phyloP scores from a whole-genome alignment of 441 rosid species.

The Melastoma candidum region DNA sequence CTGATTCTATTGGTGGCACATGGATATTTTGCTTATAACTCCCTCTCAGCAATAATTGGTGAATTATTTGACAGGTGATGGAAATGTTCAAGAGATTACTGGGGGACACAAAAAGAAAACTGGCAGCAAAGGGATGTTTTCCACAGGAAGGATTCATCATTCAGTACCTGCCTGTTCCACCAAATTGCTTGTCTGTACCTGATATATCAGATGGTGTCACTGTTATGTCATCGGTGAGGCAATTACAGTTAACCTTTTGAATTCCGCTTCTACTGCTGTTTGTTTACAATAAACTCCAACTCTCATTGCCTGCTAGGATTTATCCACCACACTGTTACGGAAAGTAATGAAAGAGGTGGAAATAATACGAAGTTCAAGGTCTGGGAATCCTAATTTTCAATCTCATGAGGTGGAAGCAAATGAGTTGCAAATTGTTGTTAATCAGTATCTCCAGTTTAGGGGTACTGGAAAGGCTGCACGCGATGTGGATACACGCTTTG shows the following conservation, averaged over 20 bases:
- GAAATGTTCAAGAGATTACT: conserved; percentile 73
- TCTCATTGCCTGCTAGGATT: conserved; percentile 51
- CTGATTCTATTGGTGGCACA: not conserved
- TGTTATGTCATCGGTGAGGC: conserved; percentile 84
- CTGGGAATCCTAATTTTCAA: no score
- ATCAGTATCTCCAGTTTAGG: no score
- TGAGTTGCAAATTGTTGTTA: no score
- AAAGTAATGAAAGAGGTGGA: no score
- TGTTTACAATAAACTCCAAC: conserved; percentile 9
- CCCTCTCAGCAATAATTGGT: not conserved
- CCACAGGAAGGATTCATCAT: conserved; percentile 91
- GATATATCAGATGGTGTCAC: conserved; percentile 78
- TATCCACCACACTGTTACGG: conserved; percentile 51
- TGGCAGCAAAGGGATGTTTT: conserved; percentile 67
- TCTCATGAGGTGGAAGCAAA: no score
- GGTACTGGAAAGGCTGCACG: conserved; percentile 26
- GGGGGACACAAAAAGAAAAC: conserved; percentile 56
- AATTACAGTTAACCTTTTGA: conserved; percentile 2
- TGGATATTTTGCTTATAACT: not conserved
- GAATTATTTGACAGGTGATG: conserved; percentile 41
- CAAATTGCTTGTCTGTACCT: conserved; percentile 89
- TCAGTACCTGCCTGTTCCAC: conserved; percentile 85
- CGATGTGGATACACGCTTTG: conserved; percentile 49
- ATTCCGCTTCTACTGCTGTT: not conserved
- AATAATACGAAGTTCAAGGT: no score